Evolutionary conservation across 129 eudicot genomes (phyloP), one percentile per base, ranked within the genome.

Genomic region (Flaveria brownii): DNA sequence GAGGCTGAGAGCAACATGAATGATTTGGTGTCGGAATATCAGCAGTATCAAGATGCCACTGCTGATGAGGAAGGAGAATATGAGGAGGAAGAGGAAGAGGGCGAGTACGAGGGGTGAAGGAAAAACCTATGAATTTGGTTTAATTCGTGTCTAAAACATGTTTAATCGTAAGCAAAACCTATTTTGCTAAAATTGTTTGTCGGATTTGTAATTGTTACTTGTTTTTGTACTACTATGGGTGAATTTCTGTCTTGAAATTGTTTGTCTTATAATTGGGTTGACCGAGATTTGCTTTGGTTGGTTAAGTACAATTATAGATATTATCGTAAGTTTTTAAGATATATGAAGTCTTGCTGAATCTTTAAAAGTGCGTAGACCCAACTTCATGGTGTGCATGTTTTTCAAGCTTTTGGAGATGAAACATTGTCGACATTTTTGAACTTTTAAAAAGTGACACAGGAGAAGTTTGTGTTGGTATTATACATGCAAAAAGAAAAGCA

Each of bases 11-110:
- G 86, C 49, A 85, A 85, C 77, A 85, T 85, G 86, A 86, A 86
- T 33, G 91, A 87, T 75, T 33, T 84, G 75, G 91, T 87, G 16
- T 78, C 91, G 0, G 91, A 87, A 67, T 87, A 87, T 71, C 88
- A 87, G 75, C 91, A 87, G 84, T 87, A 87, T 63, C 91, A 87
- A 54, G 91, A 87, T 78, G 91, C 91, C 13, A 84, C 88, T 6
- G 91, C 91, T 17, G 88, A 87, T 11, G 87, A 83, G 39, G 87
- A 80, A 28, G 85, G 51, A 0, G 87, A 81, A 25, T 71, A 87
- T 2, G 88, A 84, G 77, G 86, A 87, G 6, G 91, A 83, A 36
- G 85, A 78, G 13, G 85, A 70, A 1, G 82, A 61, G 45, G 78
- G 60, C 6, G 84, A 85, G 70, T 75, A 60, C 28, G 67, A 25